Evolutionary conservation across 768 basidiomycete genomes (phyloP), one percentile per base, ranked within the genome.

Genomic region (Suillus lakei): DNA sequence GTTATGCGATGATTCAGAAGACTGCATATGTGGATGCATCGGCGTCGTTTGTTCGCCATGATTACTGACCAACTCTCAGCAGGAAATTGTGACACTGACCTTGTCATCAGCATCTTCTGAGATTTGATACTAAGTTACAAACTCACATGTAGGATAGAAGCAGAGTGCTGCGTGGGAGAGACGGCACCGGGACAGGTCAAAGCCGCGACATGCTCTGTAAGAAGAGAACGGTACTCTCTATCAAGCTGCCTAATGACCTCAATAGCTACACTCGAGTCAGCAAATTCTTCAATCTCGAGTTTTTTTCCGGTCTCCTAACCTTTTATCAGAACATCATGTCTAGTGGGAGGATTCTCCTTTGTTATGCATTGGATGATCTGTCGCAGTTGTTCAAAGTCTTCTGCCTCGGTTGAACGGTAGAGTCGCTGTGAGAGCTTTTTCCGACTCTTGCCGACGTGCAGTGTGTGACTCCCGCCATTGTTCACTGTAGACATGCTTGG

Each of bases 341-440:
- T 41, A 30, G 58, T 59, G 18, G 18, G 58, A 10, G 39, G 58
- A 21, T 9, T 30, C 18, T 41, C 38, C 7, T 30, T 39, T 6
- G 58, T 59, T 28, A 41, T 21, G 5, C 41, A 38, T 41, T 59
- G 58, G 2, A 59, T 59, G 39, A 28, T 30, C 39, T 59, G 58
- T 13, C 58, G 58, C 26, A 59, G 39, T 21, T 59, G 58, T 28
- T 39, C 38, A 59, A 59, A 59, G 7, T 59, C 58, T 13, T 59
- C 58, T 7, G 58, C 58, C 58, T 59, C 58, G 26, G 39, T 59
- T 26, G 58, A 41, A 41, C 58, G 58, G 0, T 59, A 59, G 39
- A 59, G 26, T 28, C 26, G 26, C 4, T 59, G 58, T 28, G 39
- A 59, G 12, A 43, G 2, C 28, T 43, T 41, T 12, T 59, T 59